Percentiles rank a stretch among this genome's conserved stretches.
phyloP scores from a whole-genome alignment of 176 grass and related monocot species.

The Alopecurus myosuroides region DNA sequence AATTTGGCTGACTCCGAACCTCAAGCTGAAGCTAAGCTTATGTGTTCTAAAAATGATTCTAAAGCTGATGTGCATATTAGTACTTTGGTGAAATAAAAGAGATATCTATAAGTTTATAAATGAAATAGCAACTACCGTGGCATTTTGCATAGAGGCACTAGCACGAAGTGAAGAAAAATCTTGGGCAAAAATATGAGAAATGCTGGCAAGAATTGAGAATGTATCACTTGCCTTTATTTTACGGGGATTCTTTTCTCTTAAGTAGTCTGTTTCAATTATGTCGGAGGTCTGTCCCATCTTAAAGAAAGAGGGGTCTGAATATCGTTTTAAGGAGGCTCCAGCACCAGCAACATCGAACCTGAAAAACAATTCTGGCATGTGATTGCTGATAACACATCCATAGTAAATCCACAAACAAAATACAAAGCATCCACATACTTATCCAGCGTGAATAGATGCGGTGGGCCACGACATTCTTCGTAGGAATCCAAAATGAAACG shows the following conservation, averaged over 20 bases:
- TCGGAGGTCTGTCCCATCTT: conserved; percentile 61
- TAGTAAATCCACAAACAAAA: conserved; percentile 18
- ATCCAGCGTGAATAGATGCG: conserved; percentile 84
- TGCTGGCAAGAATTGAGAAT: not conserved
- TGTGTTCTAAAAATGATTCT: not conserved
- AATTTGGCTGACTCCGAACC: not conserved
- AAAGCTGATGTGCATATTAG: not conserved
- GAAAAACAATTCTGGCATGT: conserved; percentile 27
- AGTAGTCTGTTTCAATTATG: conserved; percentile 45
- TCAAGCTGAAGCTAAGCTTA: not conserved
- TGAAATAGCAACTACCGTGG: conserved; percentile 7
- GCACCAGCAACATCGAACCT: conserved; percentile 99
- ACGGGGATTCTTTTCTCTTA: conserved; percentile 74
- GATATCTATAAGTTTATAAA: not conserved
- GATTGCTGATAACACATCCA: conserved; percentile 18
- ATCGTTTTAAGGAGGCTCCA: conserved; percentile 92
- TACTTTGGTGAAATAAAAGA: not conserved
- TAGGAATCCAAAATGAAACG: conserved; percentile 98
- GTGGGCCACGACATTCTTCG: conserved; percentile 94
- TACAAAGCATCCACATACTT: conserved; percentile 49
- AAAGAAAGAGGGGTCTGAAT: conserved; percentile 97
- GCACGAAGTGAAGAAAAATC: not conserved
- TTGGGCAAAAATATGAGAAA: not conserved
- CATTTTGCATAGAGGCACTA: not conserved
- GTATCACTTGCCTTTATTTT: conserved; percentile 63